Percentiles rank a stretch among this genome's conserved stretches.
Evolutionary conservation across 2,329 filamentous ascomycete genomes (phyloP).

Genomic region (Chrysosphaeria jannelii): DNA sequence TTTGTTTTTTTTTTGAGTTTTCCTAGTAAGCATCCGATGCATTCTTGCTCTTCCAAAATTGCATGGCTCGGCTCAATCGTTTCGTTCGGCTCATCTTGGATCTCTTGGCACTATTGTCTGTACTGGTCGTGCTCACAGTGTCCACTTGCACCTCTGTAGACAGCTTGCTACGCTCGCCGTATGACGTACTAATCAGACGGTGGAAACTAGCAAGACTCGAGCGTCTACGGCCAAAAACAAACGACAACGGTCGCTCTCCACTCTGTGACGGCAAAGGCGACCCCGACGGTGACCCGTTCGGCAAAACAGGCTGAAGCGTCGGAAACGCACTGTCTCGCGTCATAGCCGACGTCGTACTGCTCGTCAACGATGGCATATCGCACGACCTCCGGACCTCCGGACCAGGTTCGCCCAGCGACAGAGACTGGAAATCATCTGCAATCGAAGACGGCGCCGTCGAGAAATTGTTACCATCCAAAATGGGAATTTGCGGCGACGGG

Average conservation of each 20-base stretch:
- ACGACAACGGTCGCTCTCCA: slow-evolving; percentile 25
- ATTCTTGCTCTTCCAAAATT: slow-evolving; percentile 43
- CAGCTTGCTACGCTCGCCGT: slow-evolving; percentile 45
- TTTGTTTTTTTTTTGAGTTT: too few relatives aligned
- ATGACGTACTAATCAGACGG: slow-evolving; percentile 42
- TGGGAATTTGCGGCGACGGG: slow-evolving; percentile 37
- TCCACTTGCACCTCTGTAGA: slow-evolving; percentile 33
- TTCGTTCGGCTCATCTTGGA: slow-evolving; percentile 33
- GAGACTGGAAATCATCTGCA: slow-evolving; percentile 40
- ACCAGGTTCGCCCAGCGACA: slow-evolving; percentile 42
- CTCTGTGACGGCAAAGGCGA: slow-evolving; percentile 18
- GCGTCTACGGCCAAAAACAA: slow-evolving; percentile 38
- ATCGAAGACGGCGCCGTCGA: slow-evolving; percentile 49
- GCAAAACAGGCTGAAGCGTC: slow-evolving; percentile 6
- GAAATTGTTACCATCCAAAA: slow-evolving; percentile 39
- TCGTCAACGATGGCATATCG: slow-evolving; percentile 45
- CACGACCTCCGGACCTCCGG: slow-evolving; percentile 38
- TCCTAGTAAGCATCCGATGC: too few relatives aligned
- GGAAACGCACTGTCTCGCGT: slow-evolving; percentile 30
- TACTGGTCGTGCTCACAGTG: slow-evolving; percentile 5
- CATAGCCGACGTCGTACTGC: slow-evolving; percentile 51
- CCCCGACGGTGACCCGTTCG: slow-evolving; percentile 11
- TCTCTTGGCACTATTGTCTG: slow-evolving; percentile 20
- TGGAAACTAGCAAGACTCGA: slow-evolving; percentile 52
- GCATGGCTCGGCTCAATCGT: slow-evolving; percentile 43